Evolutionary conservation across 2,329 filamentous ascomycete genomes (phyloP), one percentile per base, ranked within the genome.

Genomic region (Cucurbitaria berberidis): DNA sequence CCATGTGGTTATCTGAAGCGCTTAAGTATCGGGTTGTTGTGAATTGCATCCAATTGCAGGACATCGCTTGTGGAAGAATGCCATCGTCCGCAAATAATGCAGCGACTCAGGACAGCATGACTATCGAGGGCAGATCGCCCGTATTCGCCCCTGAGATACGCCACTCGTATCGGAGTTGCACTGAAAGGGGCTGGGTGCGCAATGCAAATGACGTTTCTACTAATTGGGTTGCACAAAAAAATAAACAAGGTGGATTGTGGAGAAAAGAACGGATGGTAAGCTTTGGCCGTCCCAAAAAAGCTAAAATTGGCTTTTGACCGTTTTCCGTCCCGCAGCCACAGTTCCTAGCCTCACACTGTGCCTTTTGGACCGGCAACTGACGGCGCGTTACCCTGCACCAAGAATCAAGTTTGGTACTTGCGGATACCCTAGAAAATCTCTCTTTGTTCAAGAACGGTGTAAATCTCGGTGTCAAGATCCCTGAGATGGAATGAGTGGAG

Each of bases 1-100:
- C 49, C 57, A 55, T 55, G 55, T 21, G 21, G 36, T 51, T 60
- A 55, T 51, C 57, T 49, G 46, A 13, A 34, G 34, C 51, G 46
- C 40, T 55, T 51, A 43, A 49, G 38, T 41, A 44, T 49, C 11
- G 30, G 29, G 42, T 44, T 34, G 19, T 2, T 6, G 15, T 6
- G 16, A 13, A 18, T 24, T 8, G 42, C 43, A 38, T 22, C 47
- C 42, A 42, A 53, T 44, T 41, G 34, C 35, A 39, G 26, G 38
- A 39, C 35, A 16, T 47, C 34, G 48, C 29, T 53, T 43, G 18
- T 40, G 21, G 30, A 47, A 21, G 21, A 21, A 22, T 39, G 19
- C 36, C 21, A 15, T 44, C 38, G 22, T 22, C 24, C 27, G 24
- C 16, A 21, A 39, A 39, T 4, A 22, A 22, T 21, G 35, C 21